phyloP scores from a whole-genome alignment of 345 rosid genomes.

The Ceriops decandra region DNA sequence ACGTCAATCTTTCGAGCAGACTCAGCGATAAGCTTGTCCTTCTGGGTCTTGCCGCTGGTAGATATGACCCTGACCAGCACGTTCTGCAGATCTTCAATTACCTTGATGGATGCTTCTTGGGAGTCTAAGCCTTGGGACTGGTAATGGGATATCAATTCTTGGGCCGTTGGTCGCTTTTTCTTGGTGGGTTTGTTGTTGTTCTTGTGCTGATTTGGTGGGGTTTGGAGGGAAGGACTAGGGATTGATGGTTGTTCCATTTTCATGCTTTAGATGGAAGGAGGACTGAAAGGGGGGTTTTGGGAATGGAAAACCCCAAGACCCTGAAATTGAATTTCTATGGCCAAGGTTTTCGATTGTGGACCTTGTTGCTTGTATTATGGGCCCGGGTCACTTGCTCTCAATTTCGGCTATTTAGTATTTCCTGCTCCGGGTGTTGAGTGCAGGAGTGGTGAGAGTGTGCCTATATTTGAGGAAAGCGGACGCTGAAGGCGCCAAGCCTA shows the following conservation, averaged over 20 bases:
- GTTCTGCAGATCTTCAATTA: slow-evolving; percentile 80
- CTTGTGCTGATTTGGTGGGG: slow-evolving; percentile 12
- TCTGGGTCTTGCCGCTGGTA: slow-evolving; percentile 35
- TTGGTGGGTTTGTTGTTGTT: slow-evolving; percentile 12
- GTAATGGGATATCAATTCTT: slow-evolving; percentile 77
- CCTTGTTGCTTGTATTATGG: too few species aligned
- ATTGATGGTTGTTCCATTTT: slow-evolving; percentile 40
- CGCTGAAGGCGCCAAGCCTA: too few species aligned
- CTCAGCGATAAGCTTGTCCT: slow-evolving; percentile 45
- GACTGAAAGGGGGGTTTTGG: too few species aligned
- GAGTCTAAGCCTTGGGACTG: slow-evolving; percentile 65
- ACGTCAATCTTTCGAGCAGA: slow-evolving; percentile 61
- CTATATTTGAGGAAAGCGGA: too few species aligned
- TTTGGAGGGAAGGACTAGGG: slow-evolving; percentile 31
- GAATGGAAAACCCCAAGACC: too few species aligned
- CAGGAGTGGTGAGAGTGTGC: too few species aligned
- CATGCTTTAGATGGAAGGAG: background rate
- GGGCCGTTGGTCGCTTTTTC: slow-evolving; percentile 54
- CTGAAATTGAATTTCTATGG: too few species aligned
- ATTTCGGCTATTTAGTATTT: too few species aligned
- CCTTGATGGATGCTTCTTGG: slow-evolving; percentile 70
- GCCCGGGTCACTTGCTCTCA: too few species aligned
- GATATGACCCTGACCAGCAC: slow-evolving; percentile 53
- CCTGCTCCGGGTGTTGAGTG: too few species aligned
- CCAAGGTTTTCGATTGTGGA: too few species aligned